Percentiles rank a stretch among this genome's conserved stretches.
These are phyloP conservation scores for Puccinia sorghi DNA, from an alignment of 1,284 basidiomycete genomes.

Conservation along the genomic window DNA sequence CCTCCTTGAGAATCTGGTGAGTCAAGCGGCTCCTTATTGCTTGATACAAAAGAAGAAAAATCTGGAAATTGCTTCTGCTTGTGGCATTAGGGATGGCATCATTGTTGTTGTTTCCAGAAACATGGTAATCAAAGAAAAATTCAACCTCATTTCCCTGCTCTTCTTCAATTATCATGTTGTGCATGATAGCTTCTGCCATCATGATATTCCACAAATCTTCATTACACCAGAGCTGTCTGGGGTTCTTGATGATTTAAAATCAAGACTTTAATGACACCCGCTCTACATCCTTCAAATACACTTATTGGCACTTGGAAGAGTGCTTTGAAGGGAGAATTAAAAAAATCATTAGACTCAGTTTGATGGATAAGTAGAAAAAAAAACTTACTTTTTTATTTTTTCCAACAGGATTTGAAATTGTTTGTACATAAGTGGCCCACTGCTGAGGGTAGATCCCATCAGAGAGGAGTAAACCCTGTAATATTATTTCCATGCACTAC, in stretches of 20 bases:
- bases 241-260: neutral
- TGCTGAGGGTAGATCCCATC: too few species aligned
- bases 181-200: neutral
- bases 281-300: neutral
- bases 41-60: neutral
- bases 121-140: too few species aligned
- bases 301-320: conserved; percentile 9
- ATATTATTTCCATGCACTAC: neutral
- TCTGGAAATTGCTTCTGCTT: neutral
- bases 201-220: neutral
- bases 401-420: neutral
- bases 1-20: neutral
- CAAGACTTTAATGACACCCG: conserved; percentile 3
- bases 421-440: too few species aligned
- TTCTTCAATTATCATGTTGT: conserved; percentile 28
- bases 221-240: neutral
- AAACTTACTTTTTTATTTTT: neutral
- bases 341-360: too few species aligned
- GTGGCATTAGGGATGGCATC: neutral
- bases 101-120: too few species aligned
- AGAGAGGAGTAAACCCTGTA: neutral
- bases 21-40: neutral
- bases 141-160: neutral
- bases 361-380: neutral
- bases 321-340: neutral